Conservation (phyloP, 805 yeast genomes). For the Ogataea neopini region DNA sequence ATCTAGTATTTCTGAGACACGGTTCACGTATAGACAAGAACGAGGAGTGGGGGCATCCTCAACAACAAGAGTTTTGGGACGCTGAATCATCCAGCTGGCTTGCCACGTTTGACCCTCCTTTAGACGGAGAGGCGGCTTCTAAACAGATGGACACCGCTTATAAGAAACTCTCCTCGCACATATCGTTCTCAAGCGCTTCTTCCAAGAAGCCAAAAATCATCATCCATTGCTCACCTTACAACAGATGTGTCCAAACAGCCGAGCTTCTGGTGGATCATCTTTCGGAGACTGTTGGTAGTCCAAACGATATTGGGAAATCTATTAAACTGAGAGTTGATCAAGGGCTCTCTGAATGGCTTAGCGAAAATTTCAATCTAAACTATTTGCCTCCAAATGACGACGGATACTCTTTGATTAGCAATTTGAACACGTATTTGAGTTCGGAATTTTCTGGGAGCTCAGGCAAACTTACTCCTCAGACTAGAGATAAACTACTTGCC, state of each 20-base stretch:
- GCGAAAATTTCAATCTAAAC: conserved; percentile 39
- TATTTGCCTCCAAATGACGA: conserved; percentile 47
- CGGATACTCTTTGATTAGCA: conserved; percentile 41
- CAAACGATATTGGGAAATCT: conserved; percentile 7
- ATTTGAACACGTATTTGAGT: conserved; percentile 40
- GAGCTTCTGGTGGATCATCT: conserved; percentile 31
- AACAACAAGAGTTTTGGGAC: not conserved
- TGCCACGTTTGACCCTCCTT: conserved; percentile 39
- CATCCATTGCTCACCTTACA: conserved; percentile 45
- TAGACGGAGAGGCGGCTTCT: conserved; percentile 26
- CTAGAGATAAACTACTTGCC: conserved; percentile 21
- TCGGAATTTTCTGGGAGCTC: conserved; percentile 14
- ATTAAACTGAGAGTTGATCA: conserved; percentile 41
- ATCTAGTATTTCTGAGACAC: conserved; percentile 35
- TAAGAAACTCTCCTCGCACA: conserved; percentile 28
- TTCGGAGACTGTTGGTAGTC: conserved; percentile 1
- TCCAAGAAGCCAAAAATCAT: conserved; percentile 21
- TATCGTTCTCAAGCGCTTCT: conserved; percentile 15
- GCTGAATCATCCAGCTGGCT: conserved; percentile 34
- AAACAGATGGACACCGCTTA: conserved; percentile 32
- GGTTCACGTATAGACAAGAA: conserved; percentile 35
- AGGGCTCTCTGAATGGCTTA: conserved; percentile 46
- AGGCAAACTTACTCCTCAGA: conserved; percentile 18
- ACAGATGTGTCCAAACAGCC: conserved; percentile 45
- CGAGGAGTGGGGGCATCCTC: not conserved